Conservation (phyloP, 2,329 filamentous ascomycete genomes). For the Stagonosporopsis chrysanthemi region DNA sequence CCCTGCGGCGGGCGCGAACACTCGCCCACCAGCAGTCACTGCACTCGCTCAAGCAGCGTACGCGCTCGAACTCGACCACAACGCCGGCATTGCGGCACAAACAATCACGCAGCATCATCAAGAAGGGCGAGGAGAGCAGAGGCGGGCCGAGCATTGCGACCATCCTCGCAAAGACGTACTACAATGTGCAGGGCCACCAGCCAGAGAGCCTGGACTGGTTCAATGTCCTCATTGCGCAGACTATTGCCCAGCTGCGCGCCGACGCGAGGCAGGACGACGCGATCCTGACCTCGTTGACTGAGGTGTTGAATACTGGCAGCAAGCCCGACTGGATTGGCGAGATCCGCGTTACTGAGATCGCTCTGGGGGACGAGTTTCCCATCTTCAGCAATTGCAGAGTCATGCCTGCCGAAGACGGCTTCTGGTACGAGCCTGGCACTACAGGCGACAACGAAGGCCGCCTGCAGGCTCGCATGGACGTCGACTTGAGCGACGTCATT, state of each 20-base stretch:
- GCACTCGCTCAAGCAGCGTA: conserved; percentile 37
- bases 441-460: conserved; percentile 70
- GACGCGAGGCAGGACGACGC: conserved; percentile 92
- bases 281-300: conserved; percentile 83
- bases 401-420: conserved; percentile 85
- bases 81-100: conserved; percentile 46
- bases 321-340: conserved; percentile 93
- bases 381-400: conserved; percentile 98
- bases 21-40: conserved; percentile 66
- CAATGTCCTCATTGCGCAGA: conserved; percentile 95
- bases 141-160: conserved; percentile 87
- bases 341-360: conserved; percentile 92
- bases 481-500: conserved; percentile 94
- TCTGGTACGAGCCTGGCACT: conserved; percentile 55
- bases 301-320: conserved; percentile 83
- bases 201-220: conserved; percentile 98
- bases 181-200: conserved; percentile 94
- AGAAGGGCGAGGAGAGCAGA: conserved; percentile 36
- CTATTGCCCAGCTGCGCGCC: conserved; percentile 91
- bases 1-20: conserved; percentile 75
- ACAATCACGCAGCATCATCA: conserved; percentile 56
- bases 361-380: conserved; percentile 93
- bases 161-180: conserved; percentile 96
- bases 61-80: conserved; percentile 46
- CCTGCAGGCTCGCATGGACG: conserved; percentile 94